Evolutionary conservation across 768 basidiomycete genomes (phyloP), one percentile per base, ranked within the genome.

Genomic region (Tulasnella sp.): DNA sequence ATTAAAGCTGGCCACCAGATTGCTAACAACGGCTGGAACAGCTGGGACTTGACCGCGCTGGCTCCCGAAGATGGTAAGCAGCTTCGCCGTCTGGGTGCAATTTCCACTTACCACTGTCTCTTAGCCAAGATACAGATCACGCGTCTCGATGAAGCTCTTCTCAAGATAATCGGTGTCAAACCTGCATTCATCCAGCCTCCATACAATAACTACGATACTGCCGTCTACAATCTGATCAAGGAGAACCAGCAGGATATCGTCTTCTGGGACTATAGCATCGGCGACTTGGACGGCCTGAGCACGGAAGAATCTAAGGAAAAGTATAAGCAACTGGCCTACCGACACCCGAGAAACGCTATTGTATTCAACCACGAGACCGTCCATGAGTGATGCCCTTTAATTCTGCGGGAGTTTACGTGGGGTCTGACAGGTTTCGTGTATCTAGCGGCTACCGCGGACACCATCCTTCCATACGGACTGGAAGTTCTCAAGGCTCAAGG

Each of bases 401-500:
- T 21, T 35, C 37, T n/a, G n/a, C n/a, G n/a, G n/a, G n/a, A n/a
- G n/a, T n/a, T n/a, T n/a, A n/a, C n/a, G n/a, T n/a, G n/a, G n/a
- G n/a, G n/a, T n/a, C n/a, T n/a, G n/a, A n/a, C n/a, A n/a, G n/a
- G n/a, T n/a, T n/a, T n/a, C n/a, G n/a, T n/a, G n/a, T n/a, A n/a
- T n/a, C n/a, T n/a, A n/a, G n/a, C n/a, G n/a, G n/a, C 51, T 9
- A 63, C 65, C 3, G 65, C 61, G 55, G 59, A 59, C 2, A 57
- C 39, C 15, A 21, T 34, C 9, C 17, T 56, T 5, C 42, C 25
- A 14, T 52, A 52, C 14, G 50, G 25, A n/a, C 27, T 52, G 19
- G 3, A 40, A 15, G 6, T 2, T 39, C 37, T 51, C 32, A 34
- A 51, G 31, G 31, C 49, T 34, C 5, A 35, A 35, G 49, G 19